Evolutionary conservation across 2,329 filamentous ascomycete species (phyloP).

Genomic region (Didymella glomerata): DNA sequence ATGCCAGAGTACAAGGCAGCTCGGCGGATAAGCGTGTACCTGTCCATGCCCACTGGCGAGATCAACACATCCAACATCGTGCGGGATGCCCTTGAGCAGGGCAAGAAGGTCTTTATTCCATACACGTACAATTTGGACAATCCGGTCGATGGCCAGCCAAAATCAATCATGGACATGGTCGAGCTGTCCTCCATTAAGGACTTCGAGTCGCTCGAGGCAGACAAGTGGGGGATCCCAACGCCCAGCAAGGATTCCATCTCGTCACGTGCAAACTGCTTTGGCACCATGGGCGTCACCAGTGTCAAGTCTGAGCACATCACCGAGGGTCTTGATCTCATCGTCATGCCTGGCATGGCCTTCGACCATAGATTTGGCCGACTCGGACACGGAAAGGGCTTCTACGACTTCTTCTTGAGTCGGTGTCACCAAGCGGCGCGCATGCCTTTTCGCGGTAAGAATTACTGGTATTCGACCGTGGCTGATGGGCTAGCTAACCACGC

Average conservation of each 20-base stretch:
- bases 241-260: constrained; percentile 71
- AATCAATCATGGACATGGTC: constrained; percentile 94
- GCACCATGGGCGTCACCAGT: constrained; percentile 62
- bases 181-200: constrained; percentile 76
- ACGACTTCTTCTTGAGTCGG: constrained; percentile 88
- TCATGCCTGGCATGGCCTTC: constrained; percentile 94
- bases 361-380: constrained; percentile 77
- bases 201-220: constrained; percentile 77
- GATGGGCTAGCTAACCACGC: constrained; percentile 49
- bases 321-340: constrained; percentile 77
- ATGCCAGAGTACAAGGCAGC: constrained; percentile 80
- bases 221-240: constrained; percentile 96
- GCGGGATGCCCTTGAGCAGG: constrained; percentile 75
- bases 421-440: constrained; percentile 66
- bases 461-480: constrained; percentile 40
- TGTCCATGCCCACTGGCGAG: constrained; percentile 91
- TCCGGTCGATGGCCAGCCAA: constrained; percentile 55
- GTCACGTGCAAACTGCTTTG: constrained; percentile 76
- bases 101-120: constrained; percentile 90
- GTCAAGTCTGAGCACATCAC: constrained; percentile 45
- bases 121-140: constrained; percentile 74
- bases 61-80: constrained; percentile 86
- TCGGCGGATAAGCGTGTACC: constrained; percentile 80
- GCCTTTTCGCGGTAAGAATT: constrained; percentile 67
- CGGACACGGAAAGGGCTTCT: constrained; percentile 96